A percentile compares a stretch with the other conserved stretches of the same genome.
Conservation (phyloP, 2,329 filamentous ascomycete species). For the Nannizziopsis barbatae region DNA sequence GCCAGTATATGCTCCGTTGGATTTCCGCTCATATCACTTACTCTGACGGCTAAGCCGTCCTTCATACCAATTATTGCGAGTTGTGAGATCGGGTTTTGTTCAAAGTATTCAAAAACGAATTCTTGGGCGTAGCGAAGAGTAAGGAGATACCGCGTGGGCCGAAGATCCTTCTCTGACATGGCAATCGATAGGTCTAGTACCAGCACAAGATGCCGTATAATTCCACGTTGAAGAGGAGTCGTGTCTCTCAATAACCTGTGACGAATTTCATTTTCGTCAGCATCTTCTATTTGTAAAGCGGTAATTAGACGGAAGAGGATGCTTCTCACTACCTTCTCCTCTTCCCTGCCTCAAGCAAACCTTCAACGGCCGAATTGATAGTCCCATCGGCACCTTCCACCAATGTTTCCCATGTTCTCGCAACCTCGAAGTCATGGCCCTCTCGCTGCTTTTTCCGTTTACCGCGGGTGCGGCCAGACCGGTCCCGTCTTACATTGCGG, state of each 20-base stretch:
- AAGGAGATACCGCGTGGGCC: conserved; percentile 75
- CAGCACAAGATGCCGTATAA: conserved; percentile 90
- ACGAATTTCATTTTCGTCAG: background rate
- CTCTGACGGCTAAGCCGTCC: conserved; percentile 73
- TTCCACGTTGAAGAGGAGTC: conserved; percentile 87
- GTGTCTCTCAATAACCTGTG: conserved; percentile 77
- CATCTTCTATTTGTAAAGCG: background rate
- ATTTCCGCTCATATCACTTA: conserved; percentile 86
- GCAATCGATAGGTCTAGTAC: conserved; percentile 85
- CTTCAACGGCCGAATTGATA: conserved; percentile 59
- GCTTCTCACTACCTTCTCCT: conserved; percentile 49
- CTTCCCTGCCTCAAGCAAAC: conserved; percentile 70
- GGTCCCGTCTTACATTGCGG: conserved; percentile 1
- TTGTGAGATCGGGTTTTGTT: conserved; percentile 97
- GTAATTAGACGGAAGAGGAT: background rate
- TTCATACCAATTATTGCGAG: conserved; percentile 86
- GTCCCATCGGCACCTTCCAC: conserved; percentile 70
- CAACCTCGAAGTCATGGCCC: conserved; percentile 38
- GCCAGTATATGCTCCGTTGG: conserved; percentile 75
- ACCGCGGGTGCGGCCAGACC: conserved; percentile 11
- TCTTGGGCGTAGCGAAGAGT: conserved; percentile 71
- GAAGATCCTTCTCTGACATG: conserved; percentile 90
- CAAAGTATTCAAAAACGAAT: conserved; percentile 90
- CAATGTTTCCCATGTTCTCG: conserved; percentile 53
- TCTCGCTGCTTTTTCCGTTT: conserved; percentile 29